Evolutionary conservation across 164 flowering plant species (phyloP), one percentile per base, ranked within the genome.

Genomic region (Paratinospora sagittata): DNA sequence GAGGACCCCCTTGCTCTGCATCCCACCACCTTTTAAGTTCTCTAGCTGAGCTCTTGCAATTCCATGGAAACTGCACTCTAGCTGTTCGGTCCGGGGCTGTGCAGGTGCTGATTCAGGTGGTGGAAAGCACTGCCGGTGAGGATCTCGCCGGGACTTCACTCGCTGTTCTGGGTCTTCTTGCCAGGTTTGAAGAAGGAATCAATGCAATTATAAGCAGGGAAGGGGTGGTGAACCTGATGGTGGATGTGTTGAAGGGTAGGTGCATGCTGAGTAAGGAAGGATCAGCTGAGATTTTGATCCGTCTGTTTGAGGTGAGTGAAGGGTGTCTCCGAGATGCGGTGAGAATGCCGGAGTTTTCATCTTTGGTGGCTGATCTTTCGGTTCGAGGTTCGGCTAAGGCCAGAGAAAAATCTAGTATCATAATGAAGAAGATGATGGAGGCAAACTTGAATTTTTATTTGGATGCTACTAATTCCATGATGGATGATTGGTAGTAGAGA

Each of bases 211-310:
- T 63, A 68, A 74, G 49, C 39, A 85, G 72, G 0, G 81, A 87
- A 2, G 72, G 75, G 45, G 72, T 88, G 37, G 85, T 90, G 47
- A 57, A 33, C 12, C 11, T 74, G 45, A 73, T 87, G 86, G 78
- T 85, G 8, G 83, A 78, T 21, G 85, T 87, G 27, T 68, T 89
- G 76, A 86, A 77, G 74, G 80, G 91, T 63, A 83, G 85, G 67
- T 79, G 86, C 78, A 85, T 85, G 93, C n/a, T 85, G 81, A 86
- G 89, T 49, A 87, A 89, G 77, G 93, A 90, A 57, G 89, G 91
- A 14, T 84, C 89, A 0, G 81, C 84, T 0, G 91, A 86, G 11
- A 76, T 90, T 52, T 84, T 90, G 2, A 36, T 87, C 6, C 81
- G 82, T 8, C 63, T 90, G 43, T 88, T 90, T 24, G 90, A 88